Base-by-base conservation (phyloP, 768 basidiomycete genomes). In the Dioszegia crocea region DNA sequence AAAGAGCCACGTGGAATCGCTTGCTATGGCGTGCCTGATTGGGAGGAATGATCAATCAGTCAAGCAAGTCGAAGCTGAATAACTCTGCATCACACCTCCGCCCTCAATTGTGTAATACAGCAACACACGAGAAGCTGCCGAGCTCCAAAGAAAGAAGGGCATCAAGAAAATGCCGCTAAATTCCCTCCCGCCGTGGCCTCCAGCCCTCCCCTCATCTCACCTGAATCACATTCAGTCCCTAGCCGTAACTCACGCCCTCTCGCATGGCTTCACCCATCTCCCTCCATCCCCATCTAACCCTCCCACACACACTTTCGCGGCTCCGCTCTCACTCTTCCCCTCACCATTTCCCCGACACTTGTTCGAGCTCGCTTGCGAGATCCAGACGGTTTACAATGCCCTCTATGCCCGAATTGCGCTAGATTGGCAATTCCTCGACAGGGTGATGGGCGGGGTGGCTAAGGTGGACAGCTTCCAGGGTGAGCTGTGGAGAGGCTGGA, bases 381-480 rank as follows among this genome's bases (percentile, higher is more conserved):
- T 98, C 2, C 93, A 97, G 71, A 81, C 81, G 2, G 74, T 83
- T 0, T 98, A 93, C 76, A 94, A 97, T 77, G 79, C 83, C 0
- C 80, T 98, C 1, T 99, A 99, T 70, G 84, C 90, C 0, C 82
- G 88, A 12, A 81, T 97, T 54, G 87, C 94, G 1, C 80, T 84
- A 67, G 88, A 97, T 67, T 82, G 81, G 36, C 80, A 79, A 0
- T 98, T 96, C 70, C 73, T 99, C 31, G 91, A 96, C 74, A 74
- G 78, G 4, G 82, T 93, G 29, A 88, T 98, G 86, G 91, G 91
- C 5, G 85, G 84, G 3, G 88, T 91, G 11, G 86, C 86, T 24
- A 83, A 83, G 64, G 90, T 88, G 0, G 94, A 98, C 70, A 83
- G 84, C 48, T 96, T 98, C 69, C 88, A 89, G 24, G 85, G 89